Percentiles rank a stretch among this genome's conserved stretches.
Conservation (phyloP, 1,139 yeast species). For the Torulaspora globosa region DNA sequence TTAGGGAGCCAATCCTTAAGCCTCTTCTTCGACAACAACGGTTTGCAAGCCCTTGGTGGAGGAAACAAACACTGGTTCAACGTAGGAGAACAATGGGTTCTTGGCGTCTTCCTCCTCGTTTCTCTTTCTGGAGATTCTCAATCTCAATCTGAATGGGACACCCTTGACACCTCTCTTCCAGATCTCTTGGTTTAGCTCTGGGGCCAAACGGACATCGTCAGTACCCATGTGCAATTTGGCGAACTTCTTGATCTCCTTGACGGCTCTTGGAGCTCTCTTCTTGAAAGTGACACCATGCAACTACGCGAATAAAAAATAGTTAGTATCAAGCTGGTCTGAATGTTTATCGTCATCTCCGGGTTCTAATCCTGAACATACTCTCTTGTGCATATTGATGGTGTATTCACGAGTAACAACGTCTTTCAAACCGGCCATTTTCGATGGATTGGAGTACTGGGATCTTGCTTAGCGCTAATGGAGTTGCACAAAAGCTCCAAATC, state of each 20-base stretch:
- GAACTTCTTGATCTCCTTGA: constrained; percentile 98
- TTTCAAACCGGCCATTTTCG: constrained; percentile 84
- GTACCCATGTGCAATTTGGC: constrained; percentile 99
- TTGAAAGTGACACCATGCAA: constrained; percentile 98
- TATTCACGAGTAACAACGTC: constrained; percentile 99
- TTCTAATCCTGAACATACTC: constrained; percentile 57
- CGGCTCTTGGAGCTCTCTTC: constrained; percentile 99
- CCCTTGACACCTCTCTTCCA: constrained; percentile 99
- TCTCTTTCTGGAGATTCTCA: constrained; percentile 99
- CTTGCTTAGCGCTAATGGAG: constrained; percentile 4
- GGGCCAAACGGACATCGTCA: constrained; percentile 97
- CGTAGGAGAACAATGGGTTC: constrained; percentile 97
- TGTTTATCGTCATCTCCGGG: neutral
- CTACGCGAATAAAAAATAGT: constrained; percentile 39
- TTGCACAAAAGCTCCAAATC: neutral
- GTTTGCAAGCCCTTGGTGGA: constrained; percentile 97
- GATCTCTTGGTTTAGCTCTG: constrained; percentile 95
- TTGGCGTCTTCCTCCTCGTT: constrained; percentile 99
- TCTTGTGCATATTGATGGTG: constrained; percentile 99
- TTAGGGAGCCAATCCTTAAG: constrained; percentile 37
- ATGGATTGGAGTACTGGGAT: constrained; percentile 39
- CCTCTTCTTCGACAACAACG: constrained; percentile 90
- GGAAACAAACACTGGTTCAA: constrained; percentile 95
- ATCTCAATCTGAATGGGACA: constrained; percentile 96
- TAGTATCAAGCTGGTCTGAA: constrained; percentile 6